These are phyloP conservation scores for Myxozyma geophila DNA, from an alignment of 805 yeast genomes.

Conservation along the genomic window DNA sequence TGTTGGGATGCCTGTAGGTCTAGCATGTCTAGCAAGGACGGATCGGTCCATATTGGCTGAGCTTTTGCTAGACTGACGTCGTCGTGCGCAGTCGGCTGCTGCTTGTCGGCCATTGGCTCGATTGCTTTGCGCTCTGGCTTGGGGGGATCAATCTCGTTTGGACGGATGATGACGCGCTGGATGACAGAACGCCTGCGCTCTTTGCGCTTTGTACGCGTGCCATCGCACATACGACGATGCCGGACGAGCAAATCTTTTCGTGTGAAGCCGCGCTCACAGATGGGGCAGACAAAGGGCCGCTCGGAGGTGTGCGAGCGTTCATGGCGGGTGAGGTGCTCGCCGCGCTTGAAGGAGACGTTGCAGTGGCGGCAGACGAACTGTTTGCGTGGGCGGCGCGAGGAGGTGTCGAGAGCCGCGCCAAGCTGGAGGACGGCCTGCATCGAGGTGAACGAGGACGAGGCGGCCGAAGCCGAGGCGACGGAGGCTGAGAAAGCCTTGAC, in stretches of 20 bases:
- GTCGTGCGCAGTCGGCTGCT: not conserved
- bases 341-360: constrained; percentile 41
- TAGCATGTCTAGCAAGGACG: constrained; percentile 4
- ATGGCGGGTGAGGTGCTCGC: constrained; percentile 57
- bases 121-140: not conserved
- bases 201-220: constrained; percentile 16
- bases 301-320: constrained; percentile 76
- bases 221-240: constrained; percentile 28
- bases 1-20: constrained; percentile 1
- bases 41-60: not conserved
- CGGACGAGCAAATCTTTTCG: constrained; percentile 34
- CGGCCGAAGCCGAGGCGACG: constrained; percentile 15
- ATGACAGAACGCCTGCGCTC: constrained; percentile 17
- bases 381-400: constrained; percentile 20
- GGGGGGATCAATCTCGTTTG: constrained; percentile 15
- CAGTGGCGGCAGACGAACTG: constrained; percentile 23
- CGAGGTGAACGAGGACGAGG: constrained; percentile 13
- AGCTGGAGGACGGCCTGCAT: constrained; percentile 26
- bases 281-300: constrained; percentile 60
- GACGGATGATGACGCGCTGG: constrained; percentile 19
- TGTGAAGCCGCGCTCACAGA: constrained; percentile 32
- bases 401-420: constrained; percentile 10
- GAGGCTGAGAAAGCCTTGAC: constrained; percentile 19
- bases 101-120: not conserved
- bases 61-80: not conserved